phyloP scores from a whole-genome alignment of 345 rosid genomes.

The Orychophragmus violaceus region DNA sequence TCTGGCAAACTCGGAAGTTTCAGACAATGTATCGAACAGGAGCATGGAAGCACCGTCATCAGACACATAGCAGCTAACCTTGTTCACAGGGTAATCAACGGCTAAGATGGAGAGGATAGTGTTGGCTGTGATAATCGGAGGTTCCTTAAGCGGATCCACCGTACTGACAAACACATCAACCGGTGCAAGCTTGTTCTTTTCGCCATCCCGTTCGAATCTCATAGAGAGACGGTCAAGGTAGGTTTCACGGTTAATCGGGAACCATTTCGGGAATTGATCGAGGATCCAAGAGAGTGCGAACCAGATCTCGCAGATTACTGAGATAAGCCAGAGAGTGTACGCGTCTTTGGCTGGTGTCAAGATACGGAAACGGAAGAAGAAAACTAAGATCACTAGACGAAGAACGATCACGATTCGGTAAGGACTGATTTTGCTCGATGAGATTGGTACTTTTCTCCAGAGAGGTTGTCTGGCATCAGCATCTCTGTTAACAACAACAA shows the following conservation, averaged over 20 bases:
- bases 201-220: slow-evolving; percentile 83
- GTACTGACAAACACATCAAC: slow-evolving; percentile 84
- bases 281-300: slow-evolving; percentile 94
- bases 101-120: slow-evolving; percentile 78
- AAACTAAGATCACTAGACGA: slow-evolving; percentile 56
- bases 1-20: slow-evolving; percentile 89
- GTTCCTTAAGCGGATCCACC: slow-evolving; percentile 94
- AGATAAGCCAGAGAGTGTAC: slow-evolving; percentile 79
- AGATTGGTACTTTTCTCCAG: slow-evolving; percentile 76
- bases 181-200: slow-evolving; percentile 63
- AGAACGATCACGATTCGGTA: slow-evolving; percentile 83
- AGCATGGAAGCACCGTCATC: slow-evolving; percentile 98
- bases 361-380: slow-evolving; percentile 88
- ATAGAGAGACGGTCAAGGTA: slow-evolving; percentile 78
- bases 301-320: slow-evolving; percentile 92
- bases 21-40: slow-evolving; percentile 71
- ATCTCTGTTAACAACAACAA: slow-evolving; percentile 40
- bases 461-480: slow-evolving; percentile 96
- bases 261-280: slow-evolving; percentile 96
- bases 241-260: slow-evolving; percentile 78
- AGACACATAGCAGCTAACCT: slow-evolving; percentile 86
- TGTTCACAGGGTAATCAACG: slow-evolving; percentile 77
- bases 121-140: slow-evolving; percentile 90
- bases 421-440: slow-evolving; percentile 87
- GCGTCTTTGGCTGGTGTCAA: slow-evolving; percentile 87